These are phyloP conservation scores for Neoboletus brunneissimus DNA, from an alignment of 768 basidiomycete species.

Conservation along the genomic window DNA sequence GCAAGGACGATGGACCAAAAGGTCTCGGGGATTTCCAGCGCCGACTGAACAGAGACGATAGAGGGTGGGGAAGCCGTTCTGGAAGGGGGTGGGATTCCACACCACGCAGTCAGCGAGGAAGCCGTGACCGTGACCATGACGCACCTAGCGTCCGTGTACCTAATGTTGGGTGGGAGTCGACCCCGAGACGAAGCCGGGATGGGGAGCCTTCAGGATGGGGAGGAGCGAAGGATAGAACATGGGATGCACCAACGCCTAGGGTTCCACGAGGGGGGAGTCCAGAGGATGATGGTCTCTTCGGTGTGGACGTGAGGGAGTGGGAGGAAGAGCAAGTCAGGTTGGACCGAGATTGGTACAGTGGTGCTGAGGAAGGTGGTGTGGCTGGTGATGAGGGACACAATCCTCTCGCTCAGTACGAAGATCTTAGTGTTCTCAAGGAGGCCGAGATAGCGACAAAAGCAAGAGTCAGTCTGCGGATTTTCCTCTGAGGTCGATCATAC, in stretches of 20 bases:
- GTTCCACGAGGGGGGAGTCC: constrained; percentile 63
- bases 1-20: constrained; percentile 54
- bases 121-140: constrained; percentile 44
- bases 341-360: constrained; percentile 96
- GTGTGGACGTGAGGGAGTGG: constrained; percentile 85
- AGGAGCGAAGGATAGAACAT: constrained; percentile 48
- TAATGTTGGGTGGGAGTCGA: constrained; percentile 93
- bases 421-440: constrained; percentile 64
- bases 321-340: constrained; percentile 92
- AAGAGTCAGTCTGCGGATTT: constrained; percentile 45
- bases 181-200: constrained; percentile 59
- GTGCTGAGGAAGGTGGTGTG: constrained; percentile 82
- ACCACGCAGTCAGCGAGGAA: constrained; percentile 54
- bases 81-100: constrained; percentile 56
- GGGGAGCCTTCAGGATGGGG: constrained; percentile 69
- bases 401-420: constrained; percentile 91
- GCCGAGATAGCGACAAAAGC: constrained; percentile 76
- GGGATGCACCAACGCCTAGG: constrained; percentile 87
- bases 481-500: background rate
- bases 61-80: constrained; percentile 42
- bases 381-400: constrained; percentile 92
- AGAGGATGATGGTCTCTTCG: constrained; percentile 61
- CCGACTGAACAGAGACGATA: constrained; percentile 77
- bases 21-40: constrained; percentile 93
- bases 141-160: constrained; percentile 87